Evolutionary conservation across 2,329 filamentous ascomycete species (phyloP), one percentile per base, ranked within the genome.

Genomic region (Myriosclerotinia curreyana): DNA sequence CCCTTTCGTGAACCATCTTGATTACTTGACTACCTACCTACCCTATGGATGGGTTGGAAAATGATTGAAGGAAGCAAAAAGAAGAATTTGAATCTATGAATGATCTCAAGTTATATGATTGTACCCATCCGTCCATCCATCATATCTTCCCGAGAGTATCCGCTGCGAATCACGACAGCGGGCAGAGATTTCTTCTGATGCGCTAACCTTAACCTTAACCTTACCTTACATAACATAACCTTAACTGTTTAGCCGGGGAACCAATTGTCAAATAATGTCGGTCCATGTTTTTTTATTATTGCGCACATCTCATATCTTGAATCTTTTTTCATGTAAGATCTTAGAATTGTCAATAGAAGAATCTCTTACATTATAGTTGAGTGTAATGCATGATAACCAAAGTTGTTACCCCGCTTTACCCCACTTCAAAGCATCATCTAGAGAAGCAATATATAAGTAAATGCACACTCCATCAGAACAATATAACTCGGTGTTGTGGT

Each of bases 391-490:
- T 5, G 5, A 31, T 31, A 31, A 31, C 28, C 5, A n/a, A n/a
- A 31, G 28, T 31, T 31, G 4, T 31, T 31, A 6, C 28, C 28
- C 28, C 28, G 28, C 28, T 31, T 31, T 31, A 31, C 28, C 44
- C 20, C 44, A n/a, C n/a, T 17, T 25, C 1, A 11, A 9, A 40
- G 15, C 2, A 20, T 15, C 25, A 34, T 20, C 20, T 28, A n/a
- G 8, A 38, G 15, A 20, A 8, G n/a, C 8, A 2, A 15, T 7
- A 42, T 28, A 28, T 38, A 53, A 11, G 1, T 1, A 1, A 2
- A 2, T 38, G 12, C 2, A 9, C 0, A 5, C 1, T 6, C 1
- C 0, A 1, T 2, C n/a, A 0, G 11, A 8, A 0, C 2, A 14
- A 6, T 17, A 36, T 1, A 5, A 2, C 3, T 0, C 2, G 38